phyloP scores from a whole-genome alignment of 2,329 filamentous ascomycete genomes.

The Septoria linicola region DNA sequence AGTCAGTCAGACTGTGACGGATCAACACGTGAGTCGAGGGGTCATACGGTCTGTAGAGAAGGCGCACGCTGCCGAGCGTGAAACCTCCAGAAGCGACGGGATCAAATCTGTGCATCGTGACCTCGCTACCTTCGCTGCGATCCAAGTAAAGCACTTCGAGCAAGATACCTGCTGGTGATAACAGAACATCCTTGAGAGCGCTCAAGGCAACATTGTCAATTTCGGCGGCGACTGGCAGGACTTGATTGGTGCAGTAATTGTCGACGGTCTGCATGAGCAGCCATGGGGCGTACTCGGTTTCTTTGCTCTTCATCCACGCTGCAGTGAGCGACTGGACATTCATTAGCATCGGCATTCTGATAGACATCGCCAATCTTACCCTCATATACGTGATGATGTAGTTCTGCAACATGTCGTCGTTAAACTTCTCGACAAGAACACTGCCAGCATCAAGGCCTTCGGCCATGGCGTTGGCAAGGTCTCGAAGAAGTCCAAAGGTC shows the following conservation, averaged over 20 bases:
- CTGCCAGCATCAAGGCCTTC: constrained; percentile 50
- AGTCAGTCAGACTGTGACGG: constrained; percentile 24
- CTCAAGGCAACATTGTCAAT: constrained; percentile 88
- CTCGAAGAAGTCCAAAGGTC: constrained; percentile 65
- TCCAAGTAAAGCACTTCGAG: constrained; percentile 92
- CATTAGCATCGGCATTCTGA: constrained; percentile 3
- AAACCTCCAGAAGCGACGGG: constrained; percentile 41
- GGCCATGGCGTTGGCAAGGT: constrained; percentile 56
- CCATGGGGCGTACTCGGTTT: constrained; percentile 69
- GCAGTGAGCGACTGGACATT: constrained; percentile 69
- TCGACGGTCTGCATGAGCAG: constrained; percentile 62
- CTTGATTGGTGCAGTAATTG: constrained; percentile 66
- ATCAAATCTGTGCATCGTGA: constrained; percentile 68
- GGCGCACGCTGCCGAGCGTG: constrained; percentile 62
- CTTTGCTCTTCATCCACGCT: constrained; percentile 77
- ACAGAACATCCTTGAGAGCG: constrained; percentile 72
- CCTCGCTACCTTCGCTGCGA: constrained; percentile 72
- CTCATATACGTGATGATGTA: constrained; percentile 81
- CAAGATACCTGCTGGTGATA: constrained; percentile 74
- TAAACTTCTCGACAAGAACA: constrained; percentile 59
- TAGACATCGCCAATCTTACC: constrained; percentile 40
- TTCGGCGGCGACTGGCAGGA: constrained; percentile 75
- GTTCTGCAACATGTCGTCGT: constrained; percentile 65
- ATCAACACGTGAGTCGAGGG: constrained; percentile 5
- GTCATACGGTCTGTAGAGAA: constrained; percentile 66